Evolutionary conservation across 345 rosid species (phyloP), one percentile per base, ranked within the genome.

Genomic region (Aquilaria yunnanensis): DNA sequence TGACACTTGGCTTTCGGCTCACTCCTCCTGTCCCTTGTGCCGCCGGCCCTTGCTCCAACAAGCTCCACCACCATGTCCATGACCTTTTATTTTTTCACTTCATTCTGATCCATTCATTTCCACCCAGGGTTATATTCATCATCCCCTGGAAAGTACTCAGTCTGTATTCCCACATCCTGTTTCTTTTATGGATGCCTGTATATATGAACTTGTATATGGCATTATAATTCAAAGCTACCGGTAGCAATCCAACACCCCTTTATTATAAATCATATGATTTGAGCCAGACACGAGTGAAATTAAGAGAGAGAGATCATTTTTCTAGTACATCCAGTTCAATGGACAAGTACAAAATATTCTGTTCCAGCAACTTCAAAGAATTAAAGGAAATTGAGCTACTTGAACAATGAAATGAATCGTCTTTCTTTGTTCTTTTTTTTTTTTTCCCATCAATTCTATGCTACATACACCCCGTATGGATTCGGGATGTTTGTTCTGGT

Each of bases 1-100:
- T 4, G 64, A 61, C 54, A 50, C n/a, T 14, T 61, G 64, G 56
- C 64, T 61, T 13, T 32, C 14, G 55, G 49, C 64, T 32, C 49
- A 61, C 47, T 50, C 64, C 5, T 61, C 64, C 4, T 50, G 64
- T 32, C 64, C 64, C 1, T 32, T 61, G 64, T 61, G 64, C 47
- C 64, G 64, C 32, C 13, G 10, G 34, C 32, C 32, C 1, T 29
- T 54, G 57, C 34, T 54, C 57, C 57, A 30, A 5, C 57, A 54
- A 4, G 33, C 33, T 7, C 29, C 47, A 14, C 9, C 47, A 29
- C 10, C 47, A 14, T 5, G 46, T 32, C 14, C 45, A 32, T 14
- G 60, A 57, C 47, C 47, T 41, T 56, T 46, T 3, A 6, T 57
- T 33, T 3, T 6, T 43, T 29, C 12, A 32, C 32, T 41, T 59